Evolutionary conservation across 495 filamentous ascomycete genomes (phyloP).

Genomic region (Talaromyces proteolyticus): DNA sequence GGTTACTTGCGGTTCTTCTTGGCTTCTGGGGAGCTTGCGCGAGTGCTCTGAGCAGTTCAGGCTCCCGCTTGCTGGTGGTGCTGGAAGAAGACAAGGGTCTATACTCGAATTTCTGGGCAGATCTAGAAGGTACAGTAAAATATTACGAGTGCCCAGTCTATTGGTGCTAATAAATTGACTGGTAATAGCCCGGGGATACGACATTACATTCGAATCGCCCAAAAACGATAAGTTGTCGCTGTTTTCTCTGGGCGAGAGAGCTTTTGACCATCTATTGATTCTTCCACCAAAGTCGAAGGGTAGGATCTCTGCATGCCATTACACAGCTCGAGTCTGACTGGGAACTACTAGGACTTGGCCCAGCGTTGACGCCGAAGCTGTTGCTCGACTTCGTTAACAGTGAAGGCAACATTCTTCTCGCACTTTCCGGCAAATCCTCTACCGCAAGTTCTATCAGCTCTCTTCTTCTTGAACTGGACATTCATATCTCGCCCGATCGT

Average conservation of each 20-base stretch:
- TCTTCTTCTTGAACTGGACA: constrained; percentile 85
- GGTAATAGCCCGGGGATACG: constrained; percentile 70
- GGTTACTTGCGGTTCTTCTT: constrained; percentile 63
- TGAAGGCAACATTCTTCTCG: constrained; percentile 84
- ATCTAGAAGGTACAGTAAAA: constrained; percentile 63
- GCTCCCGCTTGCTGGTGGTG: constrained; percentile 77
- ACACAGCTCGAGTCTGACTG: background rate
- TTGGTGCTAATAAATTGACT: constrained; percentile 15
- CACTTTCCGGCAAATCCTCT: constrained; percentile 69
- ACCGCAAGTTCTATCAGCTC: constrained; percentile 76
- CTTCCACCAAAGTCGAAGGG: constrained; percentile 87
- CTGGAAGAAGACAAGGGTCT: constrained; percentile 80
- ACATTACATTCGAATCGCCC: constrained; percentile 73
- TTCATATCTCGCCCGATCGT: constrained; percentile 81
- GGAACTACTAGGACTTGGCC: constrained; percentile 72
- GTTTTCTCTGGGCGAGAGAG: constrained; percentile 80
- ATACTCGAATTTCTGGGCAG: constrained; percentile 77
- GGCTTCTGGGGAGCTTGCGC: constrained; percentile 54
- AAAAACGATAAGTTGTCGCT: constrained; percentile 77
- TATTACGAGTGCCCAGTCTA: background rate
- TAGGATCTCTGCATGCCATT: constrained; percentile 22
- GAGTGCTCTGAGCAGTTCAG: constrained; percentile 73
- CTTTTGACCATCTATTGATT: constrained; percentile 85
- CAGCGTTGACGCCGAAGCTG: constrained; percentile 75
- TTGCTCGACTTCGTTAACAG: constrained; percentile 89